Evolutionary conservation across 257 asterid species (phyloP).

Genomic region (Jacaranda copaia): DNA sequence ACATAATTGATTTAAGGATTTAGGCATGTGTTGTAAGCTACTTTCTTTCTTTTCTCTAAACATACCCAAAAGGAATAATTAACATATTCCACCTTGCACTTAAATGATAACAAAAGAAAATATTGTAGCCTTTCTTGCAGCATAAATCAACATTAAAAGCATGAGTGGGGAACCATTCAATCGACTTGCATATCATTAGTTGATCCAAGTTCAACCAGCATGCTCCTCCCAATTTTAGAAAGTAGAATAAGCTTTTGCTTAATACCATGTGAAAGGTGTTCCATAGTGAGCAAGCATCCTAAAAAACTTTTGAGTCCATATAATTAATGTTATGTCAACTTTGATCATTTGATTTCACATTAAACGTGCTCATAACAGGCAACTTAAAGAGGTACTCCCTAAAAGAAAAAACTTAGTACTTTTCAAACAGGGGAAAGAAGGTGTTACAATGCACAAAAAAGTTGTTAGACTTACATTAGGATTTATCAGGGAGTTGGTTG

Average conservation of each 20-base stretch:
- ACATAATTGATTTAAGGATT: constrained; percentile 43
- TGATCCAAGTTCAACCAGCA: constrained; percentile 27
- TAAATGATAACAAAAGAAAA: constrained; percentile 19
- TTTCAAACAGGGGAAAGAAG: constrained; percentile 17
- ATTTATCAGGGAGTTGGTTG: constrained; percentile 79
- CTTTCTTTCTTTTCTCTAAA: constrained; percentile 74
- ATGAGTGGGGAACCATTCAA: background rate
- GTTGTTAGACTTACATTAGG: constrained; percentile 66
- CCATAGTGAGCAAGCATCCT: background rate
- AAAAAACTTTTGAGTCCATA: constrained; percentile 1
- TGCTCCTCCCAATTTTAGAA: constrained; percentile 10
- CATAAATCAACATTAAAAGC: constrained; percentile 5
- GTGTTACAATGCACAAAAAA: constrained; percentile 6
- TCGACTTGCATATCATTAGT: constrained; percentile 12
- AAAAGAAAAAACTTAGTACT: background rate
- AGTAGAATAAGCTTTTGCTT: constrained; percentile 10
- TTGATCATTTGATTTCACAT: background rate
- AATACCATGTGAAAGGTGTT: constrained; percentile 11
- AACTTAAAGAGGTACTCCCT: background rate
- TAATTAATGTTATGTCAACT: background rate
- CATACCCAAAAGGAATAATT: constrained; percentile 88
- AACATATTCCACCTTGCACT: constrained; percentile 85
- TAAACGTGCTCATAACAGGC: constrained; percentile 25
- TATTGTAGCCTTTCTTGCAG: constrained; percentile 24
- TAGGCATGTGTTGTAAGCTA: constrained; percentile 49